Evolutionary conservation across 345 rosid genomes (phyloP).

Genomic region (Tarenaya hassleriana): DNA sequence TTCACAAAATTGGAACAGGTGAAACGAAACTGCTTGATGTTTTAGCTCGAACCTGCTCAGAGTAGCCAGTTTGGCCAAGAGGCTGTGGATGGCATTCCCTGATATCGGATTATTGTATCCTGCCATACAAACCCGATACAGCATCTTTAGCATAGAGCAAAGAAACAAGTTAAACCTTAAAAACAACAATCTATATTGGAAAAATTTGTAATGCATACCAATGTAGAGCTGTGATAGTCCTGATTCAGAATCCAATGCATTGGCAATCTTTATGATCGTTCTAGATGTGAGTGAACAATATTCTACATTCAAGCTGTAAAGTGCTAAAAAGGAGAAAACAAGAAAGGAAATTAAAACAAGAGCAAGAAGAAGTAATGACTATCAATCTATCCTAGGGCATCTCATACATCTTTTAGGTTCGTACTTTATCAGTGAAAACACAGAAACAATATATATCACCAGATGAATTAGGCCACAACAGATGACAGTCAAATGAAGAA

Average conservation of each 20-base stretch:
- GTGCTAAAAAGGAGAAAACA: conserved; percentile 40
- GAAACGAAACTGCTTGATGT: conserved; percentile 3
- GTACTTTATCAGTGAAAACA: conserved; percentile 10
- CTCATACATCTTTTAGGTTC: neutral
- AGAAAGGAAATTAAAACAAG: conserved; percentile 14
- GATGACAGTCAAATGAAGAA: neutral
- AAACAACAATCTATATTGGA: conserved; percentile 11
- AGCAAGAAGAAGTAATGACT: neutral
- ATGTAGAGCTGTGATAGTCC: conserved; percentile 64
- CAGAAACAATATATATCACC: conserved; percentile 13
- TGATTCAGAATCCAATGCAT: conserved; percentile 51
- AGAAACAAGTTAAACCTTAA: conserved; percentile 2
- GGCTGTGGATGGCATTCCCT: conserved; percentile 51
- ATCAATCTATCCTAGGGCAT: conserved; percentile 4
- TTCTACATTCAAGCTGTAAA: conserved; percentile 74
- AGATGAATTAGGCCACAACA: conserved; percentile 7
- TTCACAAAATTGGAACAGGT: neutral
- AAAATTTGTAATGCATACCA: conserved; percentile 38
- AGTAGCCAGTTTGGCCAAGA: conserved; percentile 54
- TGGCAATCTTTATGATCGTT: conserved; percentile 68
- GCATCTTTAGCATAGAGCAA: conserved; percentile 11
- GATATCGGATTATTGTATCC: conserved; percentile 66
- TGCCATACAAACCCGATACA: conserved; percentile 28
- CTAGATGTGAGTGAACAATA: conserved; percentile 79
- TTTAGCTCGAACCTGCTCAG: conserved; percentile 48